phyloP scores from a whole-genome alignment of 805 yeast species.

The Yarrowia deformans region DNA sequence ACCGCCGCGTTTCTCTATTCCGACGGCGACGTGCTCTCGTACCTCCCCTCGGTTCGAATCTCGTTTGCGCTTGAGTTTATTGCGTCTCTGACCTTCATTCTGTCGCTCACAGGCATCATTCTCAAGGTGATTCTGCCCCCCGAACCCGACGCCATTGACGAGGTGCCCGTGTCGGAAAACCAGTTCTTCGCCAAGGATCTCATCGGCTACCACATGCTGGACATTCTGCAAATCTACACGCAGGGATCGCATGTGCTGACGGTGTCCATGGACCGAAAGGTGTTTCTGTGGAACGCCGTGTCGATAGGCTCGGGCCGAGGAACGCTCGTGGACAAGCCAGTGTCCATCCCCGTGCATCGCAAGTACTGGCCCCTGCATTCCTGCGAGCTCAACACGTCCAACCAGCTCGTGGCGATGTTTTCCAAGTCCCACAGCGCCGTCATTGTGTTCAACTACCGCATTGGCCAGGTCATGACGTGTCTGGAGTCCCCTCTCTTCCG shows the following conservation, averaged over 20 bases:
- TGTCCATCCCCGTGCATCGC: slow-evolving; percentile 54
- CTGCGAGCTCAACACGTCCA: slow-evolving; percentile 50
- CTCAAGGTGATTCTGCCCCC: slow-evolving; percentile 53
- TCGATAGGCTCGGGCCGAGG: slow-evolving; percentile 10
- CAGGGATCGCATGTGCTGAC: slow-evolving; percentile 58
- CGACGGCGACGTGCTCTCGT: slow-evolving; percentile 26
- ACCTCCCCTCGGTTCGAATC: slow-evolving; percentile 33
- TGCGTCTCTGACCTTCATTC: slow-evolving; percentile 59
- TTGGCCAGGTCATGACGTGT: slow-evolving; percentile 10
- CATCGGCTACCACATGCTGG: slow-evolving; percentile 64
- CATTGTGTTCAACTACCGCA: slow-evolving; percentile 37
- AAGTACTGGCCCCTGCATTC: slow-evolving; percentile 70
- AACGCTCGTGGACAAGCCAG: slow-evolving; percentile 53
- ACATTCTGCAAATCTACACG: slow-evolving; percentile 60
- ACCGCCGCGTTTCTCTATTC: slow-evolving; percentile 25
- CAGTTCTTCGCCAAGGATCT: slow-evolving; percentile 53
- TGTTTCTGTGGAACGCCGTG: slow-evolving; percentile 66
- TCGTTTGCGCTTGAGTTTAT: slow-evolving; percentile 59
- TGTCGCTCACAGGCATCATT: slow-evolving; percentile 58
- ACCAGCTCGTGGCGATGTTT: slow-evolving; percentile 38
- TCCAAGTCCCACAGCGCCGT: slow-evolving; percentile 30
- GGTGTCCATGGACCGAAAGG: slow-evolving; percentile 75
- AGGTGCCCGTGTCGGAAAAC: slow-evolving; percentile 43
- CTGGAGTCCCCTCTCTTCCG: slow-evolving; percentile 34
- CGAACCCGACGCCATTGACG: slow-evolving; percentile 44